Base-by-base conservation (phyloP, 2,329 filamentous ascomycete species). In the Neocucurbitaria cava region DNA sequence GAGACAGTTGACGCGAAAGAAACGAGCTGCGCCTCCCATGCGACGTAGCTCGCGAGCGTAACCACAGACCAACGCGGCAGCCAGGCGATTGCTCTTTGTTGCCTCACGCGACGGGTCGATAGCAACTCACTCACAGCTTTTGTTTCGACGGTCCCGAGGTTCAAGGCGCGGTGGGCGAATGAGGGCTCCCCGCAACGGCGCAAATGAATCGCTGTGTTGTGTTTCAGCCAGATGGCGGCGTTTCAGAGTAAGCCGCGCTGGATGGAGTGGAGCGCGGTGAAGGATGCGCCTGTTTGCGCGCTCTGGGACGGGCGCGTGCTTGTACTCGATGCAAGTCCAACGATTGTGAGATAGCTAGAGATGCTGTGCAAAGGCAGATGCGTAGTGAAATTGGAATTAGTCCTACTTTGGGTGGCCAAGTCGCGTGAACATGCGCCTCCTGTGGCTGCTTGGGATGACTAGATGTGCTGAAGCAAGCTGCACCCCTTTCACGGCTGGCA, bases 141-240 rank as follows among this genome's bases (percentile, higher is more conserved):
- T 26, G 52, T 58, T 58, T 56, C 49, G 56, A 52, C 17, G 56
- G 51, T 35, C 46, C 51, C 47, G 56, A 43, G 49, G 51, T 51
- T 49, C 33, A 33, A 49, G 50, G 45, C 45, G 47, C 50, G 21
- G 55, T 59, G 30, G 58, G 52, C 70, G 65, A 75, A 71, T 72
- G 56, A 66, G 57, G 54, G 56, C 33, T 20, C 45, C 31, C 26
- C 36, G 42, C 46, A 45, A 47, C 21, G 21, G 40, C 58, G 59
- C 62, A 72, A 61, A 68, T 71, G 68, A 72, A 61, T 54, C 60
- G 62, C 59, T 61, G 49, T 59, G 46, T 48, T 52, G 63, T 52
- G 73, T 75, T 74, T 75, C 72, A 75, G 66, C 47, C 45, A 49
- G 45, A 52, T 63, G 53, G 59, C 53, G 52, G 67, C 46, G 69